These are phyloP conservation scores for Alternaria panax DNA, from an alignment of 2,329 filamentous ascomycete genomes.

Conservation along the genomic window DNA sequence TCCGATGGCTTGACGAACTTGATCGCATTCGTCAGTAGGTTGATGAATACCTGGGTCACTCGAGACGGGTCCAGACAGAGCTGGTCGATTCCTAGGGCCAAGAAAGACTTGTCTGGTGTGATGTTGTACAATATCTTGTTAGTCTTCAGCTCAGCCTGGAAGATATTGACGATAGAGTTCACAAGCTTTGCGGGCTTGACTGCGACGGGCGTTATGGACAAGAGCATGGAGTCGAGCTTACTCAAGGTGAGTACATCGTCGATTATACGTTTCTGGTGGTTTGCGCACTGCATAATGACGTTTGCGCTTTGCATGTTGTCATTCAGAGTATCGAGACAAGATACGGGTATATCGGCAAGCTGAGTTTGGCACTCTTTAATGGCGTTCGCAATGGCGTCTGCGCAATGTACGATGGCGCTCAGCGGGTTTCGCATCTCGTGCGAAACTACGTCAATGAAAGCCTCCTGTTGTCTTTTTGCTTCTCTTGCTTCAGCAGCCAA, in stretches of 20 bases:
- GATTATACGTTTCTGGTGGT: slow-evolving; percentile 58
- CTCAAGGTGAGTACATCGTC: slow-evolving; percentile 57
- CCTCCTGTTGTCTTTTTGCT: slow-evolving; percentile 50
- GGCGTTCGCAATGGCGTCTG: slow-evolving; percentile 52
- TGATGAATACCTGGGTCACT: slow-evolving; percentile 76
- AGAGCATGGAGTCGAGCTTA: slow-evolving; percentile 55
- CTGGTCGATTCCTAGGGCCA: slow-evolving; percentile 47
- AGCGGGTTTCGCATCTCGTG: slow-evolving; percentile 58
- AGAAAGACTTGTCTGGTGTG: slow-evolving; percentile 48
- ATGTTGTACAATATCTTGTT: slow-evolving; percentile 41
- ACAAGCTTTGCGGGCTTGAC: slow-evolving; percentile 49
- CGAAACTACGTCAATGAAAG: slow-evolving; percentile 50
- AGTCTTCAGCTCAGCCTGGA: slow-evolving; percentile 49
- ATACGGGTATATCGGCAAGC: slow-evolving; percentile 30
- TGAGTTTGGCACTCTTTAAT: slow-evolving; percentile 41
- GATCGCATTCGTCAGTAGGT: slow-evolving; percentile 68
- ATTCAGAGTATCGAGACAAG: slow-evolving; percentile 36
- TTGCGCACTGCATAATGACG: slow-evolving; percentile 56
- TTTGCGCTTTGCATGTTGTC: slow-evolving; percentile 48
- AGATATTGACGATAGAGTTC: slow-evolving; percentile 48
- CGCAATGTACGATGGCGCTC: slow-evolving; percentile 54
- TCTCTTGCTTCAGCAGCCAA: slow-evolving; percentile 49
- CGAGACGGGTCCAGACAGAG: slow-evolving; percentile 54
- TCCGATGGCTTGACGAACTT: slow-evolving; percentile 52
- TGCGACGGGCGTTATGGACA: slow-evolving; percentile 53